These are phyloP conservation scores for Acmispon strigosus DNA, from an alignment of 306 rosid species.

Conservation along the genomic window DNA sequence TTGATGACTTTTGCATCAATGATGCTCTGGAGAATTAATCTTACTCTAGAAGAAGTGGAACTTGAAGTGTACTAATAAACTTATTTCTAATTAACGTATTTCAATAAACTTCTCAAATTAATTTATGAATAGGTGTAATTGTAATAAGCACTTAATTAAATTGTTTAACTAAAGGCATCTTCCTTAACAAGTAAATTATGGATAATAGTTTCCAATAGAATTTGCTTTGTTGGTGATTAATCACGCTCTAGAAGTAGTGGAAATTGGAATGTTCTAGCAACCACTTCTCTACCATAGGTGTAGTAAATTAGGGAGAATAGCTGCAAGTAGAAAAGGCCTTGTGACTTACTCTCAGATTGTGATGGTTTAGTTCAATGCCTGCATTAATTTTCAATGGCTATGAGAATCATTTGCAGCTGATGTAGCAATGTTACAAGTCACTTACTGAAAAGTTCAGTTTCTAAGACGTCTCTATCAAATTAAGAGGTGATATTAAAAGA, in stretches of 20 bases:
- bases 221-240: too few relatives aligned
- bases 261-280: background rate
- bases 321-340: background rate
- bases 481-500: background rate
- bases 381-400: background rate
- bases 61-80: too few relatives aligned
- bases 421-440: background rate
- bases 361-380: slow-evolving; percentile 2
- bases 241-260: background rate
- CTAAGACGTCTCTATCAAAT: background rate
- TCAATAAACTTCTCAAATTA: too few relatives aligned
- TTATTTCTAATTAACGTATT: too few relatives aligned
- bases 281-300: background rate
- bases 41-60: too few relatives aligned
- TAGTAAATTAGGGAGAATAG: background rate
- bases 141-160: too few relatives aligned
- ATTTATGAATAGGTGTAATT: too few relatives aligned
- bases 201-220: too few relatives aligned
- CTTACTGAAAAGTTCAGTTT: background rate
- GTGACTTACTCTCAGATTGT: background rate
- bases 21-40: background rate
- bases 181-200: too few relatives aligned
- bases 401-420: background rate
- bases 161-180: too few relatives aligned
- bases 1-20: background rate